Conservation (phyloP, 345 rosid species). For the Brassica nigra region DNA sequence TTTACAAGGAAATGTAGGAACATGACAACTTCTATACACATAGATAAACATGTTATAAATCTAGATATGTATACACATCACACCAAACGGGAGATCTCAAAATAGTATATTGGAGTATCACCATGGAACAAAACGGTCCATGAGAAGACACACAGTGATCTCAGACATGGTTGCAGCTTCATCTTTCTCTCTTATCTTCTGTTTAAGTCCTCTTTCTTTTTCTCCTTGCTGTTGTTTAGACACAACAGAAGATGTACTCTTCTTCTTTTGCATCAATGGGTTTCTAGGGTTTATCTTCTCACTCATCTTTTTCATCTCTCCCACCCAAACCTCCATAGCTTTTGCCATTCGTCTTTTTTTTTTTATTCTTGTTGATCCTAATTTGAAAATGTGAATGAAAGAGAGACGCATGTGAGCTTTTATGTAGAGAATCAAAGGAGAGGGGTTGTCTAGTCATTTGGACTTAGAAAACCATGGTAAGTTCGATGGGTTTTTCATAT, state of each 20-base stretch:
- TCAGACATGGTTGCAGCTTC: constrained; percentile 58
- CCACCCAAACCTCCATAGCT: constrained; percentile 54
- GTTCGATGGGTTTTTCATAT: constrained; percentile 10
- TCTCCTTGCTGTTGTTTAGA: constrained; percentile 29
- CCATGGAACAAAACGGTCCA: constrained; percentile 86
- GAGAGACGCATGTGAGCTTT: constrained; percentile 20
- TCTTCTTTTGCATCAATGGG: constrained; percentile 35
- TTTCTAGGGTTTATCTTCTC: constrained; percentile 49
- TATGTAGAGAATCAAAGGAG: constrained; percentile 12
- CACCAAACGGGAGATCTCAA: background rate
- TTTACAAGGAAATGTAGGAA: constrained; percentile 6
- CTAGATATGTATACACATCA: background rate
- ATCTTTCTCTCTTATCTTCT: constrained; percentile 37
- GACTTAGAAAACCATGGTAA: background rate
- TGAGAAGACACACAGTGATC: constrained; percentile 63
- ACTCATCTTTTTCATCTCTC: constrained; percentile 57
- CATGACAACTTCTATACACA: background rate
- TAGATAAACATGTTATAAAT: constrained; percentile 3
- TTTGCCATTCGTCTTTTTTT: constrained; percentile 46
- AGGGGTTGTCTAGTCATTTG: background rate
- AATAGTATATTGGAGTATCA: constrained; percentile 25
- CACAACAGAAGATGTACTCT: constrained; percentile 15
- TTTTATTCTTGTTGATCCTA: background rate
- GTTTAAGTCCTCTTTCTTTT: constrained; percentile 36
- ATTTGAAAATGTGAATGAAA: constrained; percentile 21